Evolutionary conservation across 306 rosid species (phyloP).

Genomic region (Quercus agrifolia): DNA sequence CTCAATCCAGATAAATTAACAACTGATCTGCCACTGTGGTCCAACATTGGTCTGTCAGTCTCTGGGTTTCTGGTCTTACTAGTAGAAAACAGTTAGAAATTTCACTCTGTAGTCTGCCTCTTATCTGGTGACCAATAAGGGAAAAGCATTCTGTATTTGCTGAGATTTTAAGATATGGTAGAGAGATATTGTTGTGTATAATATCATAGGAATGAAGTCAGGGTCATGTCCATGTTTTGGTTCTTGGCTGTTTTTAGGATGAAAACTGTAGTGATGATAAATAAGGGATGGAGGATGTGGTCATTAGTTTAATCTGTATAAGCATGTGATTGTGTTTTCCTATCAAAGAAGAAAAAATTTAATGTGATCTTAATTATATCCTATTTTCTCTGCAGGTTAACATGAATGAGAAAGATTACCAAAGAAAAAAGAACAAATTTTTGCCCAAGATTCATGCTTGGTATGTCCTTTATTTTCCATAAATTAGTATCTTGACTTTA

Average conservation of each 20-base stretch:
- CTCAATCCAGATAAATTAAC: background rate
- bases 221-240: background rate
- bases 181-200: background rate
- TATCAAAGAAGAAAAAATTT: background rate
- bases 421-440: slow-evolving; percentile 95
- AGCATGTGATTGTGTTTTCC: background rate
- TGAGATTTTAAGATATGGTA: background rate
- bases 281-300: background rate
- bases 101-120: background rate
- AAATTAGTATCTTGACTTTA: background rate
- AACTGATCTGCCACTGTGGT: background rate
- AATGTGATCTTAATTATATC: background rate
- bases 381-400: slow-evolving; percentile 66
- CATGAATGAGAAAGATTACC: slow-evolving; percentile 97
- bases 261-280: background rate
- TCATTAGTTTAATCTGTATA: background rate
- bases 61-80: background rate
- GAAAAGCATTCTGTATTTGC: background rate
- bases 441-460: slow-evolving; percentile 97
- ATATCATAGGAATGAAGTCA: background rate
- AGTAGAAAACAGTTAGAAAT: background rate
- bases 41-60: background rate
- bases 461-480: slow-evolving; percentile 31
- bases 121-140: background rate
- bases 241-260: background rate